Evolutionary conservation across 1,284 basidiomycete genomes (phyloP), one percentile per base, ranked within the genome.

Genomic region (Leccinum brunneo-olivaceum): DNA sequence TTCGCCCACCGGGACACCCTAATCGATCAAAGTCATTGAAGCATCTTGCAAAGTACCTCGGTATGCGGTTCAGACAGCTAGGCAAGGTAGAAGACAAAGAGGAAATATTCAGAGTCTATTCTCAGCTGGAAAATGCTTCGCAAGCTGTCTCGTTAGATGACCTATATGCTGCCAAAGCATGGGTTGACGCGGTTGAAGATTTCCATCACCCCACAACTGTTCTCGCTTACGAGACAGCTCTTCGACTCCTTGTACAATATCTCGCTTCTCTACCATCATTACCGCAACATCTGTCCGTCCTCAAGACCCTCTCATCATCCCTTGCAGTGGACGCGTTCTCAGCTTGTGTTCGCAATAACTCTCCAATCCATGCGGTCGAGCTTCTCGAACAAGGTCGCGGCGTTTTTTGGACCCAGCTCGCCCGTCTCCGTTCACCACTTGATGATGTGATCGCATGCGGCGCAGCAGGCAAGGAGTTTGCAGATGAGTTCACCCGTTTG

Each of bases 271-370:
- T 46, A 2, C 35, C 29, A 11, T 28, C 35, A 7, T 15, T 46
- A 4, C 36, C 34, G 2, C 29, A 14, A 10, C 29, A 45, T 15
- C 34, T 33, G 28, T 0, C 2, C 1, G 3, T 27, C 11, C 20
- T 47, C 18, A 35, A 27, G 11, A 5, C 3, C 3, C 14, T 41
- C 11, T 20, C 32, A 0, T 41, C 45, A 1, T 30, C 45, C 1
- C 37, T 47, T 1, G 36, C 45, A 19, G 34, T 11, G 2, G 33
- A 48, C 1, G 33, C 45, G 0, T 41, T 41, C 19, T 41, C 45
- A 0, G 36, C 36, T 7, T 42, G 45, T 36, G 24, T 48, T 19
- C 45, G 23, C 7, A 32, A 23, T 2, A 10, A 12, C 8, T 6
- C 23, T 15, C 27, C 12, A 6, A 2, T 9, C 8, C 7, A 16